A percentile compares a stretch with the other conserved stretches of the same genome.
phyloP scores from a whole-genome alignment of 176 grass and related monocot genomes.

The Ananas comosus region DNA sequence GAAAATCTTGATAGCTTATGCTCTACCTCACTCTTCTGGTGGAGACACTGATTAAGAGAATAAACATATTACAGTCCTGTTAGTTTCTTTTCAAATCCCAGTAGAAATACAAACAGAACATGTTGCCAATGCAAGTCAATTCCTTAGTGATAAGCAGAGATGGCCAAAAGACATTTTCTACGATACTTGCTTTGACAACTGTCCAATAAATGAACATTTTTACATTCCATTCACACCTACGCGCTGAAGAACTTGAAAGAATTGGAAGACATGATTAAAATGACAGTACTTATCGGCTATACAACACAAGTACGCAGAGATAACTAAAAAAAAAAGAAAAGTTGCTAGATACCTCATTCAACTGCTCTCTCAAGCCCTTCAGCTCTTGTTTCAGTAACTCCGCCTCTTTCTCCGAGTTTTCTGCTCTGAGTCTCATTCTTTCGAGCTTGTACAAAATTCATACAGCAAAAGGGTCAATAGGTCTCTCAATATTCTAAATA shows the following conservation, averaged over 20 bases:
- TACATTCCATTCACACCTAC: neutral
- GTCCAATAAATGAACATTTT: neutral
- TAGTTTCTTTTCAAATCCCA: constrained; percentile 25
- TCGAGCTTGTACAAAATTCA: constrained; percentile 50
- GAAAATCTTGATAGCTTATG: constrained; percentile 29
- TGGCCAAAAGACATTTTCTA: neutral
- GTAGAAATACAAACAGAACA: neutral
- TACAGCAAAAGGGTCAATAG: constrained; percentile 12
- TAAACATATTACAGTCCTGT: constrained; percentile 17
- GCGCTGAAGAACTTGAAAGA: neutral
- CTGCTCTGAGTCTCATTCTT: constrained; percentile 52
- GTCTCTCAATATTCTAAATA: constrained; percentile 13
- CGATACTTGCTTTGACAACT: neutral
- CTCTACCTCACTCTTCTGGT: constrained; percentile 52
- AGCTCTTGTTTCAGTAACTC: constrained; percentile 56
- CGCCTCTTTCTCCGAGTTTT: constrained; percentile 58
- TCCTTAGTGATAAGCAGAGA: neutral
- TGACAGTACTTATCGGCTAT: neutral
- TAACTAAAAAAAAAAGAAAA: neutral
- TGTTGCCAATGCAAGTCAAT: neutral
- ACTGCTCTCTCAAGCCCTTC: constrained; percentile 44
- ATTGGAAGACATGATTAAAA: neutral
- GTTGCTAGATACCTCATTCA: constrained; percentile 47
- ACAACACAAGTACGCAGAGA: neutral
- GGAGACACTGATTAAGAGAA: constrained; percentile 44